A percentile compares a stretch with the other conserved stretches of the same genome.
Conservation (phyloP, 2,329 filamentous ascomycete genomes). For the Neofusicoccum ribis region DNA sequence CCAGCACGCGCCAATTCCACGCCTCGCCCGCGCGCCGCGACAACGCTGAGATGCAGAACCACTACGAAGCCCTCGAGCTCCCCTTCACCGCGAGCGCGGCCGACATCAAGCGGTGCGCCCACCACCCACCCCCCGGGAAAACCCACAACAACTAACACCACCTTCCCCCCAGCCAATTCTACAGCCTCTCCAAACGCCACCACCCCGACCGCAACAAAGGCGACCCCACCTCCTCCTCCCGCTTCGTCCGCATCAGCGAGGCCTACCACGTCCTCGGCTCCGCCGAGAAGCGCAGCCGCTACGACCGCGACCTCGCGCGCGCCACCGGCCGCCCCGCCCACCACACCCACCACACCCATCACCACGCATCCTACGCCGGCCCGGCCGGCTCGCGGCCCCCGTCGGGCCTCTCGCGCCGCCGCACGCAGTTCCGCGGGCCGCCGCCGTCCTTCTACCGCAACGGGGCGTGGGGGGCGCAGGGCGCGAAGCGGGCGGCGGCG, state of each 20-base stretch:
- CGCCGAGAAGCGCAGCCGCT: conserved; percentile 71
- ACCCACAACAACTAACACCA: not conserved
- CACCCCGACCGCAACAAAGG: conserved; percentile 88
- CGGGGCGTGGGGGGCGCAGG: conserved; percentile 73
- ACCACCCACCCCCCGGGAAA: not conserved
- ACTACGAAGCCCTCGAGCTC: conserved; percentile 84
- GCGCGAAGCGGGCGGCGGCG: conserved; percentile 52
- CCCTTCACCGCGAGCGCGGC: conserved; percentile 64
- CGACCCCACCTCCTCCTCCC: conserved; percentile 69
- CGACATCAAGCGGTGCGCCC: conserved; percentile 78
- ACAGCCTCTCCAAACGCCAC: conserved; percentile 84
- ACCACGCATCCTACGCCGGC: conserved; percentile 54
- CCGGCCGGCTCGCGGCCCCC: conserved; percentile 76
- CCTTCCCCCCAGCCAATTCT: conserved; percentile 63
- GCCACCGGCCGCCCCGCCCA: conserved; percentile 33
- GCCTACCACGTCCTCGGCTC: conserved; percentile 78
- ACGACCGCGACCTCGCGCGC: conserved; percentile 71
- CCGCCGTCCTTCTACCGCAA: conserved; percentile 85
- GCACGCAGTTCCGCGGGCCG: conserved; percentile 77
- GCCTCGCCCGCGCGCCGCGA: conserved; percentile 3
- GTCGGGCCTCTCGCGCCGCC: conserved; percentile 74
- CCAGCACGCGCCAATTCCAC: conserved; percentile 15
- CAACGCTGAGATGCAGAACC: conserved; percentile 48
- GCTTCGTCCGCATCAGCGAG: conserved; percentile 81
- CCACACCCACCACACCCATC: conserved; percentile 29